Conservation (phyloP, 1,284 basidiomycete species). For the Sanghuangporus sanghuang region DNA sequence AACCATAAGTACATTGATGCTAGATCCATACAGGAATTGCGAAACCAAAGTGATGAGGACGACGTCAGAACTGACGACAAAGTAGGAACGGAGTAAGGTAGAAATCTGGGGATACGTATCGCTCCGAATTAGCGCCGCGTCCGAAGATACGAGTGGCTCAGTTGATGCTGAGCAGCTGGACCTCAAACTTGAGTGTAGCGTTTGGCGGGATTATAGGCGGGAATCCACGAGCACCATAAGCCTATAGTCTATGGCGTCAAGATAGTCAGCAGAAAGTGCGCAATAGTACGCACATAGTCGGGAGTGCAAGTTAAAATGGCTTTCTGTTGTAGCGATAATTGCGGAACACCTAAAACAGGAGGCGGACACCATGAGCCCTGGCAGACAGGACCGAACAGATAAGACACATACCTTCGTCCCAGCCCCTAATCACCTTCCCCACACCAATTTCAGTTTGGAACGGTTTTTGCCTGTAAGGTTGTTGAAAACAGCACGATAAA, state of each 20-base stretch:
- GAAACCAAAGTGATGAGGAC: neutral
- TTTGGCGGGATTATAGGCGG: constrained; percentile 79
- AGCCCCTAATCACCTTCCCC: constrained; percentile 82
- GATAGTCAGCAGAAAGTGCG: neutral
- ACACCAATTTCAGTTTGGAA: constrained; percentile 77
- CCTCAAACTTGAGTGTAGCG: constrained; percentile 73
- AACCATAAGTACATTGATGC: neutral
- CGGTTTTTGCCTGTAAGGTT: constrained; percentile 39
- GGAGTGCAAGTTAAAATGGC: constrained; percentile 63
- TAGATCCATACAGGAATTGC: neutral
- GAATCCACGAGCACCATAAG: constrained; percentile 68
- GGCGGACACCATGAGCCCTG: constrained; percentile 17
- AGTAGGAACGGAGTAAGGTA: neutral
- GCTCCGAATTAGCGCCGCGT: neutral
- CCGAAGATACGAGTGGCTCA: constrained; percentile 16
- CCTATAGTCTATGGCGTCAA: constrained; percentile 34
- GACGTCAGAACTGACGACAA: neutral
- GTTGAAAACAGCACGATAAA: neutral
- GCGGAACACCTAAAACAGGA: constrained; percentile 52
- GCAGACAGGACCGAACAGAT: constrained; percentile 15
- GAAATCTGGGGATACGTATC: neutral
- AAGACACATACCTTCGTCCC: constrained; percentile 75
- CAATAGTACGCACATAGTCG: constrained; percentile 51
- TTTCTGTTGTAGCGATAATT: constrained; percentile 76
- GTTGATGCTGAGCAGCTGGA: constrained; percentile 74